Evolutionary conservation across 768 basidiomycete genomes (phyloP).

Genomic region (Tricholoma matsutake): DNA sequence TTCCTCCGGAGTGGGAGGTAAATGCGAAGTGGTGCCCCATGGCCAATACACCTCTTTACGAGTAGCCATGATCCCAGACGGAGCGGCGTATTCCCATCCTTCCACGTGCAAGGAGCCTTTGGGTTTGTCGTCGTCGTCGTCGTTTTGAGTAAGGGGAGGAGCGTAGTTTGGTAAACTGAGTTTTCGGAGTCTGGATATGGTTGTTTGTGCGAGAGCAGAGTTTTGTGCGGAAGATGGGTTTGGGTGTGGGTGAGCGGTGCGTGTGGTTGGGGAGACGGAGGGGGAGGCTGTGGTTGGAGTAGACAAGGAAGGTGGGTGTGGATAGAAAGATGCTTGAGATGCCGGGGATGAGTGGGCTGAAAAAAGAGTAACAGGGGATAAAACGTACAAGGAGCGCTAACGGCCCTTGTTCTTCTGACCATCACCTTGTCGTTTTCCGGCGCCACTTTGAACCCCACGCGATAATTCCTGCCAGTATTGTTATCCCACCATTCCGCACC

Average conservation of each 20-base stretch:
- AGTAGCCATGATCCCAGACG: no score
- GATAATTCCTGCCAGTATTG: slow-evolving; percentile 76
- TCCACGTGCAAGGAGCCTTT: no score
- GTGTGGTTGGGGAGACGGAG: slow-evolving; percentile 2
- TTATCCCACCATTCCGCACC: slow-evolving; percentile 89
- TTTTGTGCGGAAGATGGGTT: slow-evolving; percentile 8
- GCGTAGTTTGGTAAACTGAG: slow-evolving; percentile 51
- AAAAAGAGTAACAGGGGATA: slow-evolving; percentile 3
- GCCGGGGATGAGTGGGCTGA: not conserved
- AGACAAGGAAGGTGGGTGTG: slow-evolving; percentile 3
- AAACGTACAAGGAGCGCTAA: slow-evolving; percentile 34
- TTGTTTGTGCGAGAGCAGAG: slow-evolving; percentile 31
- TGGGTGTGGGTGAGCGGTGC: not conserved
- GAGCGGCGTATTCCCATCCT: no score
- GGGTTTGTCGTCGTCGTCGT: no score
- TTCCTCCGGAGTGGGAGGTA: no score
- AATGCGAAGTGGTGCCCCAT: slow-evolving; percentile 6
- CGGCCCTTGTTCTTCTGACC: slow-evolving; percentile 14
- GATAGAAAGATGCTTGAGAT: not conserved
- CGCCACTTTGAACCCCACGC: slow-evolving; percentile 51
- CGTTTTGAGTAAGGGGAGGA: slow-evolving; percentile 27
- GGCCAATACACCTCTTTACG: slow-evolving; percentile 14
- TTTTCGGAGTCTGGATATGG: slow-evolving; percentile 31
- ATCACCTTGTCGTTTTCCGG: not conserved
- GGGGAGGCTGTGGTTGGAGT: slow-evolving; percentile 3